Base-by-base conservation (phyloP, 805 yeast genomes). In the Hanseniaspora opuntiae region DNA sequence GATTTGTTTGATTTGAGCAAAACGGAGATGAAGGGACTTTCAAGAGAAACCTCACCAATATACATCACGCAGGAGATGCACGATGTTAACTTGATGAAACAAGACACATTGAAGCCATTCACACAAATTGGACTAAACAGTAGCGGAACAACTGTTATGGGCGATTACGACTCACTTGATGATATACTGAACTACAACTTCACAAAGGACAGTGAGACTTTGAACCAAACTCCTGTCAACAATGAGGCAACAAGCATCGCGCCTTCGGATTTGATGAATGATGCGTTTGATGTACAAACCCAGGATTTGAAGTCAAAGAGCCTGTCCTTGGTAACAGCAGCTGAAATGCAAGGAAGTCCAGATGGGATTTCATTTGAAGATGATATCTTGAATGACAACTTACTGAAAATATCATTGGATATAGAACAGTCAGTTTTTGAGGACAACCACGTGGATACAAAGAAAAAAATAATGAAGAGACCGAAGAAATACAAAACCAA, bases 11-110 rank as follows among this genome's bases (percentile, higher is more conserved):
- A 44, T n/a, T 19, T 30, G 16, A 42, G 22, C 35, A 16, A 4
- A 28, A 28, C 14, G 10, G 45, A 41, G 5, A 22, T 41, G n/a
- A 41, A 6, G 19, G 24, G 42, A 17, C 24, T 42, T 35, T 51
- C 54, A 4, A 41, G 44, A 44, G 48, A 22, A 25, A 51, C 54
- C 16, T 51, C 54, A 1, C 54, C 54, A 6, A 51, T 51, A 8
- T 28, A 36, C 19, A 51, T 51, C n/a, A 51, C 54, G 6, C 38
- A 44, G 24, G 30, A 35, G 3, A 44, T 47, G 54, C 22, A 20
- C 2, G 9, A 22, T 20, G 12, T 16, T 12, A 22, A 42, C 11
- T 3, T 30, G 17, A 30, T 19, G 25, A 10, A 8, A 32, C 20
- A 30, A 12, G 47, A 44, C 16, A 8, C 20, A 17, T 44, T 44